Base-by-base conservation (phyloP, 2,329 filamentous ascomycete genomes). In the Monilinia polystroma region DNA sequence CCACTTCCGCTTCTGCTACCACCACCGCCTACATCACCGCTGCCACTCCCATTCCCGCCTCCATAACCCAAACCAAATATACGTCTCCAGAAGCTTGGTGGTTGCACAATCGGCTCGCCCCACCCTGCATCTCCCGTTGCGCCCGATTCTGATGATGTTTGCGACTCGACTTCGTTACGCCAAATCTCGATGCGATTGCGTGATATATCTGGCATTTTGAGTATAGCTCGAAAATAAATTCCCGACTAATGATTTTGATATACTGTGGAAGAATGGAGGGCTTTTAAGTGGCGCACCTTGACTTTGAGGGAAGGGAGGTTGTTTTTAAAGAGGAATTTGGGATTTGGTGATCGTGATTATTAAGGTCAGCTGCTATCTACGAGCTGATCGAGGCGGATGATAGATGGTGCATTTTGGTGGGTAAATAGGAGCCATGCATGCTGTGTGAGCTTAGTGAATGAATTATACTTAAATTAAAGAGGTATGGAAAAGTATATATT, bases 371-470 rank as follows among this genome's bases (percentile, higher is more conserved):
- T 59, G 63, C 43, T 51, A 26, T 23, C 52, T 51, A 32, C 32
- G 32, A 57, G 53, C 53, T 65, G 63, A 65, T 65, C 11, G 23
- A 51, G 11, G 45, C 63, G 63, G 63, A 12, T 65, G 63, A 65
- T 59, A 38, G 52, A 18, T 58, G 43, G 32, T 65, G 47, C 53
- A 54, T 65, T 29, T 52, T 20, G 45, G 63, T 59, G 53, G 12
- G 23, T 49, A 10, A 38, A 59, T 29, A 43, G 43, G 49, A 52
- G 20, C 49, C 29, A 29, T 23, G 29, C 38, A 53, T 38, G 41
- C n/a, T 43, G 63, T 59, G 53, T 58, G 45, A 52, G 43, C 23
- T 59, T n/a, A 11, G 41, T 49, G 32, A 51, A 64, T 38, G 43
- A 60, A 43, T 32, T 60, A 43, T 60, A 20, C 43, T 51, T 38